Conservation (phyloP, 1,284 basidiomycete genomes). For the Irpex lacteus region DNA sequence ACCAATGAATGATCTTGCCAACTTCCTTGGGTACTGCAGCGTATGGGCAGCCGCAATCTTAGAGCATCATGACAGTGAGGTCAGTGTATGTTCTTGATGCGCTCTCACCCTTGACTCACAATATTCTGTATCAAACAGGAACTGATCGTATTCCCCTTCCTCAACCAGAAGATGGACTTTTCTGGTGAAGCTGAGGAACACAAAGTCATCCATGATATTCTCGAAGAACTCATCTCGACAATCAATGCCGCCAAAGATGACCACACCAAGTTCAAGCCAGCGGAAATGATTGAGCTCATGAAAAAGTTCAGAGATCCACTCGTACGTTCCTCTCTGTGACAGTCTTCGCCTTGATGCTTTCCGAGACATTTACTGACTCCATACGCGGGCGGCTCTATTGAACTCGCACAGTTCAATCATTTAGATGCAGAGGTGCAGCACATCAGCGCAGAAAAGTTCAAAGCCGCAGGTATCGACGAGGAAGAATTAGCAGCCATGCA, state of each 20-base stretch:
- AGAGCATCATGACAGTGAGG: constrained; percentile 34
- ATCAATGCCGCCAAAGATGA: constrained; percentile 22
- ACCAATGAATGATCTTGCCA: constrained; percentile 33
- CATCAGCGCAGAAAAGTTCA: background rate
- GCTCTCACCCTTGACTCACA: background rate
- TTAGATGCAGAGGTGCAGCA: background rate
- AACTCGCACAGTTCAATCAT: background rate
- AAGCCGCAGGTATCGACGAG: background rate
- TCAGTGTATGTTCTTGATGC: constrained; percentile 4
- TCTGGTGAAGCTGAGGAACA: constrained; percentile 35
- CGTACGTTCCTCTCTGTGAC: background rate
- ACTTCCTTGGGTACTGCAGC: constrained; percentile 40
- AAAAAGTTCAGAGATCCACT: background rate
- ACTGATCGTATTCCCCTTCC: constrained; percentile 33
- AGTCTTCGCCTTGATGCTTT: too few relatives aligned
- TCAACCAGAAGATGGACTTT: constrained; percentile 36
- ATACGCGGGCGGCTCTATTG: too few relatives aligned
- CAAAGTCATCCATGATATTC: constrained; percentile 29
- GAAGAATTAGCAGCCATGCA: background rate
- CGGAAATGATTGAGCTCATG: background rate
- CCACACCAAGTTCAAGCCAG: background rate
- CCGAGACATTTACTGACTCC: too few relatives aligned
- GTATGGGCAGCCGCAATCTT: constrained; percentile 32
- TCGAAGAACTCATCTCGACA: constrained; percentile 26
- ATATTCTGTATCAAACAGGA: constrained; percentile 17